These are phyloP conservation scores for Sclerotinia subarctica DNA, from an alignment of 2,329 filamentous ascomycete genomes.

Conservation along the genomic window DNA sequence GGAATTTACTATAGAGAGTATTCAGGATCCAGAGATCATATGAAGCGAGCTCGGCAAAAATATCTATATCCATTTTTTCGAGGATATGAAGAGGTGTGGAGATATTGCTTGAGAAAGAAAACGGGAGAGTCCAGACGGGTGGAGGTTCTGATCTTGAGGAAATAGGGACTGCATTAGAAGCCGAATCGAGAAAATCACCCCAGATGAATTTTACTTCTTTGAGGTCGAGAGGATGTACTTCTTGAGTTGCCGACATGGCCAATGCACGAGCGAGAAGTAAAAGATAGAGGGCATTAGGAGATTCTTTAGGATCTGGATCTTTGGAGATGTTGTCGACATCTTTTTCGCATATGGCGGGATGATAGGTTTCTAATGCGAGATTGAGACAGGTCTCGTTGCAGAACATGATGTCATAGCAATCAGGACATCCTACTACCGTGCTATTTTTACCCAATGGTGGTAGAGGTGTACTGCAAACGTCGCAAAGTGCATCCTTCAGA, in stretches of 20 bases:
- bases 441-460: slow-evolving; percentile 53
- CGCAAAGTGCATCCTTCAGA: slow-evolving; percentile 81
- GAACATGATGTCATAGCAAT: slow-evolving; percentile 65
- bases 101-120: slow-evolving; percentile 74
- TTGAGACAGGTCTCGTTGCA: slow-evolving; percentile 59
- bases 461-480: slow-evolving; percentile 77
- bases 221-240: slow-evolving; percentile 60
- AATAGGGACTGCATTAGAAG: slow-evolving; percentile 52
- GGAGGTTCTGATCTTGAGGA: slow-evolving; percentile 55
- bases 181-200: slow-evolving; percentile 60
- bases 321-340: slow-evolving; percentile 64
- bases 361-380: slow-evolving; percentile 57
- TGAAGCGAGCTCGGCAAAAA: slow-evolving; percentile 56
- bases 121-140: slow-evolving; percentile 67
- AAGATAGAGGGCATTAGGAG: slow-evolving; percentile 60
- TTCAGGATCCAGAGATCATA: slow-evolving; percentile 85
- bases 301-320: slow-evolving; percentile 57
- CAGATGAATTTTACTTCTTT: slow-evolving; percentile 65
- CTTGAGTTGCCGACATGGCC: slow-evolving; percentile 61
- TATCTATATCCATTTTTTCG: slow-evolving; percentile 80
- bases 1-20: slow-evolving; percentile 88
- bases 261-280: slow-evolving; percentile 60
- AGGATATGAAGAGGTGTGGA: slow-evolving; percentile 72
- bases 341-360: slow-evolving; percentile 63
- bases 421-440: slow-evolving; percentile 53